Evolutionary conservation across 1,139 yeast species (phyloP).

Genomic region (Yamadazyma taylorii): DNA sequence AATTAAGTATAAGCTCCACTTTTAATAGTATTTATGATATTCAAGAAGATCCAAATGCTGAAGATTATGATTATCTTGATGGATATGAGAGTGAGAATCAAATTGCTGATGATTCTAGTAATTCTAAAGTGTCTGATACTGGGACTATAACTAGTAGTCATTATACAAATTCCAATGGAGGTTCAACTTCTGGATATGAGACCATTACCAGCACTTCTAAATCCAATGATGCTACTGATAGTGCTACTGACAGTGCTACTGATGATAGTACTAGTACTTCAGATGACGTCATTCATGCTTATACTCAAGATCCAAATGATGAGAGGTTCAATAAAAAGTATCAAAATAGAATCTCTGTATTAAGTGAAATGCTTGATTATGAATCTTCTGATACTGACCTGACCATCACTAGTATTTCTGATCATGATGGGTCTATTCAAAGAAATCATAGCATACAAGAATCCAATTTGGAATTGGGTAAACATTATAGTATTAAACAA

Average conservation of each 20-base stretch:
- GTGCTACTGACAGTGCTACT: conserved; percentile 3
- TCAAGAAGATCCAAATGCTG: conserved; percentile 7
- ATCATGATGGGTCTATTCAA: not conserved
- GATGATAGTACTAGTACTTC: conserved; percentile 6
- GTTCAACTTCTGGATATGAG: conserved; percentile 7
- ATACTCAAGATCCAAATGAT: conserved; percentile 19
- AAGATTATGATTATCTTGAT: conserved; percentile 1
- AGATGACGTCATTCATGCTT: not conserved
- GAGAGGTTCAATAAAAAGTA: conserved; percentile 24
- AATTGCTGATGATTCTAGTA: conserved; percentile 3
- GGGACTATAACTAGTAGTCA: conserved; percentile 5
- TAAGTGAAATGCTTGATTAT: conserved; percentile 50
- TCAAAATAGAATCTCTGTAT: conserved; percentile 39
- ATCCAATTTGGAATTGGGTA: conserved; percentile 19
- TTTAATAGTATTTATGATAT: conserved; percentile 11
- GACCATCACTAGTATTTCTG: conserved; percentile 6
- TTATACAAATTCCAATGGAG: not conserved
- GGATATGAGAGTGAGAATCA: conserved; percentile 5
- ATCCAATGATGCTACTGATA: conserved; percentile 11
- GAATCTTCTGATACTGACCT: conserved; percentile 24
- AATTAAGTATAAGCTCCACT: conserved; percentile 10
- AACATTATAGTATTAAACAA: conserved; percentile 22
- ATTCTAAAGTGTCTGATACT: conserved; percentile 8
- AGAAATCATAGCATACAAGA: conserved; percentile 13
- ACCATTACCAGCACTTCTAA: conserved; percentile 4